Percentiles rank a stretch among this genome's conserved stretches.
Evolutionary conservation across 257 asterid genomes (phyloP).

Genomic region (Solanum ahanhuiri): DNA sequence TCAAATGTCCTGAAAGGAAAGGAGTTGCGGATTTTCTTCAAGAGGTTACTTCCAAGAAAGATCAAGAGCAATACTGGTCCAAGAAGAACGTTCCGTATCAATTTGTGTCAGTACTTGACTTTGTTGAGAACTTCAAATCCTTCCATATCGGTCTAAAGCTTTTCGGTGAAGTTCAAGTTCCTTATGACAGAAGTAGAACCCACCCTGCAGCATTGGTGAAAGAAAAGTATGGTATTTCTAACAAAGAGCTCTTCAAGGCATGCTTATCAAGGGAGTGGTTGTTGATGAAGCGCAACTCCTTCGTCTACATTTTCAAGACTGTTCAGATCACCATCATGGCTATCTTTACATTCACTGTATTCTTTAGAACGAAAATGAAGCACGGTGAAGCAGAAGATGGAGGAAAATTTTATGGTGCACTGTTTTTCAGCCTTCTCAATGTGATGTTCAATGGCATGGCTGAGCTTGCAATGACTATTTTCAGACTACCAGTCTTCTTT

Average conservation of each 20-base stretch:
- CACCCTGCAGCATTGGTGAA: slow-evolving; percentile 65
- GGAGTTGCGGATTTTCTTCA: slow-evolving; percentile 66
- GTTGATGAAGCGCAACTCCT: slow-evolving; percentile 50
- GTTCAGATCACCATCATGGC: slow-evolving; percentile 64
- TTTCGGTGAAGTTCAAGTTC: slow-evolving; percentile 25
- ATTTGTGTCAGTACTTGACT: slow-evolving; percentile 36
- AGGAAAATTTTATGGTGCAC: slow-evolving; percentile 50
- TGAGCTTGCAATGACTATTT: slow-evolving; percentile 59
- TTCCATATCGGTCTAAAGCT: slow-evolving; percentile 39
- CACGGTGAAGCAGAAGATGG: slow-evolving; percentile 50
- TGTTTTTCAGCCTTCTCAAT: slow-evolving; percentile 56
- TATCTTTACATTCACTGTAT: slow-evolving; percentile 53
- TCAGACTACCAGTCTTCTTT: slow-evolving; percentile 60
- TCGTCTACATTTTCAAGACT: slow-evolving; percentile 58
- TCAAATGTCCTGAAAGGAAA: slow-evolving; percentile 61
- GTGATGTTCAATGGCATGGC: slow-evolving; percentile 74
- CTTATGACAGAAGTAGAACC: slow-evolving; percentile 40
- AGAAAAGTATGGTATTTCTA: slow-evolving; percentile 53
- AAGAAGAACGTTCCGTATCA: slow-evolving; percentile 26
- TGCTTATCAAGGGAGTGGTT: slow-evolving; percentile 59
- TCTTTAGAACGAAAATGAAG: slow-evolving; percentile 58
- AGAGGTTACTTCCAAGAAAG: slow-evolving; percentile 61
- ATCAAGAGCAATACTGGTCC: slow-evolving; percentile 65
- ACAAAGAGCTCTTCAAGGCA: slow-evolving; percentile 51
- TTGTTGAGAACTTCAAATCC: slow-evolving; percentile 31